Conservation (phyloP, 1,284 basidiomycete species). For the Ganoderma meredithae region DNA sequence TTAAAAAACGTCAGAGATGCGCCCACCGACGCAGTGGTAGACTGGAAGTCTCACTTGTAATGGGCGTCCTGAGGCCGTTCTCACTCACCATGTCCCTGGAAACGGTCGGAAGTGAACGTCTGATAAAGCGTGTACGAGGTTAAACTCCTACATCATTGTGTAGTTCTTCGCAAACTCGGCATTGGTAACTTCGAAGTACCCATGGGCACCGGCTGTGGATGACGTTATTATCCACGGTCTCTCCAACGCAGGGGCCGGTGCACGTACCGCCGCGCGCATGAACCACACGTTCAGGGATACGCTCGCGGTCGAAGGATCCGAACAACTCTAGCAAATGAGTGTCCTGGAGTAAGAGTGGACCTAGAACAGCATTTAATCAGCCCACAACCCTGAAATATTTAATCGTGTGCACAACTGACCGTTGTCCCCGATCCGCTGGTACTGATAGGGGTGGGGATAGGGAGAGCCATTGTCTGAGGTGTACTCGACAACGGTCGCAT, state of each 20-base stretch:
- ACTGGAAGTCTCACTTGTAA: constrained; percentile 28
- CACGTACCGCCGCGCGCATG: constrained; percentile 49
- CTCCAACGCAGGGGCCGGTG: not conserved
- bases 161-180: constrained; percentile 37
- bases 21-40: not conserved
- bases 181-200: constrained; percentile 57
- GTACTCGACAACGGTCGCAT: constrained; percentile 37
- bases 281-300: constrained; percentile 51
- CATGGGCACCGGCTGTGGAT: constrained; percentile 56
- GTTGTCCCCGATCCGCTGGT: constrained; percentile 52
- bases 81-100: constrained; percentile 37
- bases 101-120: constrained; percentile 45
- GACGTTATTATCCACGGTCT: constrained; percentile 7
- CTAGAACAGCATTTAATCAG: constrained; percentile 12
- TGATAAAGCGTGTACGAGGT: constrained; percentile 53
- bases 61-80: constrained; percentile 34
- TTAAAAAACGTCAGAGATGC: constrained; percentile 43
- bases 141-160: constrained; percentile 36
- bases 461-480: constrained; percentile 41
- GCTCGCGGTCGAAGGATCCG: constrained; percentile 65
- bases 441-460: constrained; percentile 44
- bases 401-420: constrained; percentile 26
- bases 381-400: not conserved
- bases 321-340: constrained; percentile 51
- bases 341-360: constrained; percentile 36